Conservation (phyloP, 225 moss, liverwort and hornwort genomes). For the Asterella californica region DNA sequence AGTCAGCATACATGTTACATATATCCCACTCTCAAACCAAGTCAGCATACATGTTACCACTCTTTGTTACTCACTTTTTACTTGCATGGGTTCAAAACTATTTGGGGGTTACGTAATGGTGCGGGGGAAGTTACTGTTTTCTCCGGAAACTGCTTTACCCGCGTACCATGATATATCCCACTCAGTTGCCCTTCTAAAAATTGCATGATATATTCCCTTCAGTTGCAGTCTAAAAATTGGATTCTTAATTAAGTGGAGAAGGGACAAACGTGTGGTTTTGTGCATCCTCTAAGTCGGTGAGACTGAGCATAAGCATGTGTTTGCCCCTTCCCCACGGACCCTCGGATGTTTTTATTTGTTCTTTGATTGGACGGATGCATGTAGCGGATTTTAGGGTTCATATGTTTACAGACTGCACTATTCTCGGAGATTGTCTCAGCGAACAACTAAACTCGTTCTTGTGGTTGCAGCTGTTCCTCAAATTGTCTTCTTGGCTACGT, state of each 20-base stretch:
- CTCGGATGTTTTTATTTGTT: not conserved
- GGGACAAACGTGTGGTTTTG: too few species aligned
- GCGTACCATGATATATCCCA: too few species aligned
- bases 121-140: too few species aligned
- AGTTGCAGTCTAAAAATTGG: not conserved
- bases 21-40: too few species aligned
- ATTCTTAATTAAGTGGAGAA: not conserved
- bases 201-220: not conserved
- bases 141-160: too few species aligned
- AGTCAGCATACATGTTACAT: too few species aligned
- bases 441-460: too few species aligned
- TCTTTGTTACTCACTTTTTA: too few species aligned
- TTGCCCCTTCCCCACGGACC: not conserved
- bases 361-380: not conserved
- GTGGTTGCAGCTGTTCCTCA: constrained; percentile 75
- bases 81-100: too few species aligned
- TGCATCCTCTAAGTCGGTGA: too few species aligned
- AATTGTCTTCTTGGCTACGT: constrained; percentile 75
- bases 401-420: not conserved
- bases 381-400: not conserved
- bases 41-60: too few species aligned
- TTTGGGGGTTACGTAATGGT: too few species aligned
- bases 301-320: not conserved
- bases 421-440: not conserved
- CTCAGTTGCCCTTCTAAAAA: not conserved